Conservation (phyloP, 208 protist species). For the Trypanosoma rangeli region DNA sequence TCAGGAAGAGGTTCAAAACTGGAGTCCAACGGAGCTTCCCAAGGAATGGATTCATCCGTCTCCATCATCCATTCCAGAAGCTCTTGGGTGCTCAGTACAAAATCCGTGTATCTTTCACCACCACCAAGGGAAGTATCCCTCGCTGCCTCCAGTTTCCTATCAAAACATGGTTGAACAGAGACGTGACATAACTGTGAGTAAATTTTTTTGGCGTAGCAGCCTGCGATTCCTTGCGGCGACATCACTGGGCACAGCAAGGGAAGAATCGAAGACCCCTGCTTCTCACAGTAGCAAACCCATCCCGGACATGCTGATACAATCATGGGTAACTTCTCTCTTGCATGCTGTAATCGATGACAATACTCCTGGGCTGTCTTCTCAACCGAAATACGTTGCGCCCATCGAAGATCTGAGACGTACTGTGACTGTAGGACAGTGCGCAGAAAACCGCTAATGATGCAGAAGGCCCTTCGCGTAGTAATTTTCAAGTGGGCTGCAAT, state of each 20-base stretch:
- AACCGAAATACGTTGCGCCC: conserved; percentile 73
- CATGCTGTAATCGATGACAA: conserved; percentile 33
- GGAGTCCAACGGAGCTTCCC: conserved; percentile 45
- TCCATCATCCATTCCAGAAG: conserved; percentile 88
- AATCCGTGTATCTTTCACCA: conserved; percentile 91
- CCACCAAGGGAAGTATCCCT: conserved; percentile 54
- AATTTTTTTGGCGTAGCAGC: conserved; percentile 85
- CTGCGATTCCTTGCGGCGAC: conserved; percentile 97
- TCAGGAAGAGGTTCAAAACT: conserved; percentile 1
- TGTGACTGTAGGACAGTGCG: conserved; percentile 35
- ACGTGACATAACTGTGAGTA: conserved; percentile 84
- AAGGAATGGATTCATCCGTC: conserved; percentile 43
- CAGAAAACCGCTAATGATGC: conserved; percentile 77
- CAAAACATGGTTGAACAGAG: conserved; percentile 98
- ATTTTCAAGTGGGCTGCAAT: conserved; percentile 85
- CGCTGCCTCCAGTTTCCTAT: conserved; percentile 98
- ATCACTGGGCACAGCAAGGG: conserved; percentile 94
- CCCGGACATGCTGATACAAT: conserved; percentile 96
- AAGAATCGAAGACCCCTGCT: conserved; percentile 91
- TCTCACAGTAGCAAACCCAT: conserved; percentile 99
- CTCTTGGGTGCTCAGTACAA: conserved; percentile 94
- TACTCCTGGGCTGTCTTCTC: conserved; percentile 86
- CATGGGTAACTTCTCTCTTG: conserved; percentile 71
- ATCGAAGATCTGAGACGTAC: conserved; percentile 81
- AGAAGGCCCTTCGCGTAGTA: conserved; percentile 33